A percentile compares a stretch with the other conserved stretches of the same genome.
These are phyloP conservation scores for Hymenoscyphus repandus DNA, from an alignment of 2,329 filamentous ascomycete species.

Conservation along the genomic window DNA sequence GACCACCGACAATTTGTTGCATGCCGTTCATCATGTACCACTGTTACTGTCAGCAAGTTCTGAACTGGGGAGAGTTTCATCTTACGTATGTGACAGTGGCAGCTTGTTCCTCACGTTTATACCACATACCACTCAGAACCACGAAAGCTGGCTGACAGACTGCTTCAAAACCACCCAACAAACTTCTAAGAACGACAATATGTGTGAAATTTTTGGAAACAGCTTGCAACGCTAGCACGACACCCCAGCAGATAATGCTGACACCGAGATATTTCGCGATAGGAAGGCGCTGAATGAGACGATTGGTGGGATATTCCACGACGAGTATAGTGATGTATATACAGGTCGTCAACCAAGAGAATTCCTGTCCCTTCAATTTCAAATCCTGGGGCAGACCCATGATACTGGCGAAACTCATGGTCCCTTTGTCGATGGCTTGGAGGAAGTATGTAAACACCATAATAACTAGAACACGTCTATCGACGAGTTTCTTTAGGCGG, in stretches of 20 bases:
- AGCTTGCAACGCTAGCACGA: constrained; percentile 55
- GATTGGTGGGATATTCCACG: constrained; percentile 36
- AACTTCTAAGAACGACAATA: constrained; percentile 58
- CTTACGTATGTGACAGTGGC: constrained; percentile 47
- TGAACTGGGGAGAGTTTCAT: not conserved
- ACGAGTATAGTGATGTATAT: constrained; percentile 26
- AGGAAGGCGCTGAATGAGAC: constrained; percentile 34
- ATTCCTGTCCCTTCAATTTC: constrained; percentile 40
- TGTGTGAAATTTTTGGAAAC: constrained; percentile 54
- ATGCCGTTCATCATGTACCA: constrained; percentile 69
- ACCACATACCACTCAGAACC: constrained; percentile 65
- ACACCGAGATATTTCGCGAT: constrained; percentile 33
- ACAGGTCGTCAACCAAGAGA: constrained; percentile 26
- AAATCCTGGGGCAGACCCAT: constrained; percentile 26
- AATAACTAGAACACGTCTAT: constrained; percentile 60
- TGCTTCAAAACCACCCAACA: constrained; percentile 63
- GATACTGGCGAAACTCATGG: constrained; percentile 26
- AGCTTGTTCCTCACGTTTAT: constrained; percentile 65
- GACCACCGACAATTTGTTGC: constrained; percentile 61
- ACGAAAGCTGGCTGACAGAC: constrained; percentile 65
- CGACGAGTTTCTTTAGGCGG: constrained; percentile 59
- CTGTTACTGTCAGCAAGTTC: not conserved
- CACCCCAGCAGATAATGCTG: constrained; percentile 45
- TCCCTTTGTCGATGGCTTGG: constrained; percentile 34
- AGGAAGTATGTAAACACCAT: constrained; percentile 58